Evolutionary conservation across 2,329 filamentous ascomycete genomes (phyloP).

Genomic region (Ceratocystis colombiana): DNA sequence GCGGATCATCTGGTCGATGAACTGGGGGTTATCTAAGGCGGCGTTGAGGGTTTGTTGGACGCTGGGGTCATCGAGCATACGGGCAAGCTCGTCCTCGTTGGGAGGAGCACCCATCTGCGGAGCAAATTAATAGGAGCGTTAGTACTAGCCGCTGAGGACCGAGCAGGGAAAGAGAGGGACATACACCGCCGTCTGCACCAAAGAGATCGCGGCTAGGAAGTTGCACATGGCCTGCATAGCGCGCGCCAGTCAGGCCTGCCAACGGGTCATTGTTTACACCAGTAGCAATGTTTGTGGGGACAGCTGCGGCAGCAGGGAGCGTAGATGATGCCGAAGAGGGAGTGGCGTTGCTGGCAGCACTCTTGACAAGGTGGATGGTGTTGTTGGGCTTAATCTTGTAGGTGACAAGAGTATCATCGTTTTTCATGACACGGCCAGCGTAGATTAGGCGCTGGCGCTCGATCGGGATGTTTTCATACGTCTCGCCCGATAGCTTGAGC

Average conservation of each 20-base stretch:
- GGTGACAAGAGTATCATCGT: constrained; percentile 69
- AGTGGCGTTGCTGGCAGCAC: constrained; percentile 71
- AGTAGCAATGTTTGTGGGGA: constrained; percentile 67
- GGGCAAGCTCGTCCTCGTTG: constrained; percentile 67
- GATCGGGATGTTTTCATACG: constrained; percentile 76
- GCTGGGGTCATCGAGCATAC: constrained; percentile 80
- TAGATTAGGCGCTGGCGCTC: constrained; percentile 94
- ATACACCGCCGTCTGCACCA: constrained; percentile 85
- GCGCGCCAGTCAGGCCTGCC: constrained; percentile 79
- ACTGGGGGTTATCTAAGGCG: constrained; percentile 85
- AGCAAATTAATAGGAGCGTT: constrained; percentile 8
- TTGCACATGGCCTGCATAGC: constrained; percentile 85
- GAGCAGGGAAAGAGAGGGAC: constrained; percentile 33
- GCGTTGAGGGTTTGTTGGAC: constrained; percentile 84
- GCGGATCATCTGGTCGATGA: constrained; percentile 90
- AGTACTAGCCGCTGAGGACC: neutral
- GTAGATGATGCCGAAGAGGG: constrained; percentile 37
- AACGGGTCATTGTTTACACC: constrained; percentile 81
- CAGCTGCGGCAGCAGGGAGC: constrained; percentile 37
- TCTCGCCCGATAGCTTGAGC: constrained; percentile 67
- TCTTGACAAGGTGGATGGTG: constrained; percentile 93
- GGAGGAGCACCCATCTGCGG: constrained; percentile 78
- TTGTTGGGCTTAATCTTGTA: constrained; percentile 97
- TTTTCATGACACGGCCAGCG: constrained; percentile 92
- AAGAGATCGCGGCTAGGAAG: constrained; percentile 82